Percentiles rank a stretch among this genome's conserved stretches.
Evolutionary conservation across 371 early-diverging fungal genomes (phyloP).

Genomic region (Rhizopus delemar): DNA sequence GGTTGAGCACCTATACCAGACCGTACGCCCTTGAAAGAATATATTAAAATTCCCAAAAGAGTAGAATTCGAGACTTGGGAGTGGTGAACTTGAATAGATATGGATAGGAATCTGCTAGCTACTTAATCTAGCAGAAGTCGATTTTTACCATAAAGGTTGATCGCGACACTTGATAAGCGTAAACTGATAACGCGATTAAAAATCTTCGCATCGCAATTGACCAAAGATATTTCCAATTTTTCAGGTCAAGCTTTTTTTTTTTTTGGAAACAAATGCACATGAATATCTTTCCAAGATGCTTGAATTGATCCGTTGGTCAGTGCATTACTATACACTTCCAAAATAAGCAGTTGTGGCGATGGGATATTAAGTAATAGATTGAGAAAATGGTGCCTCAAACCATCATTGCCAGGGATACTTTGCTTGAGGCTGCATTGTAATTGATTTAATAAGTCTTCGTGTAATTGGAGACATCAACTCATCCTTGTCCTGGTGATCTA

Average conservation of each 20-base stretch:
- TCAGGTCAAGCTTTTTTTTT: slow-evolving; percentile 14
- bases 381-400: neutral
- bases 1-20: too few relatives aligned
- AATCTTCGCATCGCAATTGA: slow-evolving; percentile 12
- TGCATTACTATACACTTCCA: slow-evolving; percentile 24
- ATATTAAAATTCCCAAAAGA: too few relatives aligned
- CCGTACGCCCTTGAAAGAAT: too few relatives aligned
- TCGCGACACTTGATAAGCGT: neutral
- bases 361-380: neutral
- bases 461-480: slow-evolving; percentile 3
- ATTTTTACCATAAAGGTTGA: too few relatives aligned
- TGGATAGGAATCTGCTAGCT: too few relatives aligned
- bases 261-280: slow-evolving; percentile 15
- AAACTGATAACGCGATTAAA: slow-evolving; percentile 3
- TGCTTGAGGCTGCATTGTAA: slow-evolving; percentile 3
- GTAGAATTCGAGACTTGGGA: too few relatives aligned
- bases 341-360: neutral
- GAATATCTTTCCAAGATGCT: slow-evolving; percentile 8
- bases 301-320: neutral
- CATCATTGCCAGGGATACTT: neutral
- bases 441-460: neutral
- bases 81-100: too few relatives aligned
- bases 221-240: slow-evolving; percentile 26
- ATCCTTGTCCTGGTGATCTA: neutral
- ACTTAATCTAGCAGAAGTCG: too few relatives aligned